These are phyloP conservation scores for Diutina siamensis DNA, from an alignment of 1,139 yeast genomes.

Conservation along the genomic window DNA sequence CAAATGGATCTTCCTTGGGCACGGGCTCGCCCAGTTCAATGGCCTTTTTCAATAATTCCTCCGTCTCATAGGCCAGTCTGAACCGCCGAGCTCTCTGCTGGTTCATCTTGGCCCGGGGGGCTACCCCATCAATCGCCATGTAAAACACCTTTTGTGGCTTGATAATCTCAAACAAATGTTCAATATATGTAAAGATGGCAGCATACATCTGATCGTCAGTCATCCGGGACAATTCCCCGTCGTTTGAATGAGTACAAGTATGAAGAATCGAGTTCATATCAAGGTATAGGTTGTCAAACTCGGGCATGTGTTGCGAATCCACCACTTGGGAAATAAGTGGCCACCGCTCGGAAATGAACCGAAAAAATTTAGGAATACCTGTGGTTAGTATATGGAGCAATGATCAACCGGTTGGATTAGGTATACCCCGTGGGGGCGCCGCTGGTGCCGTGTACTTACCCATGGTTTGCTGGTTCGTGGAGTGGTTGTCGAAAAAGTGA, in stretches of 20 bases:
- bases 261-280: constrained; percentile 98
- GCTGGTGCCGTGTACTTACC: no score
- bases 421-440: no score
- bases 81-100: constrained; percentile 95
- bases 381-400: neutral
- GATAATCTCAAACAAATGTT: constrained; percentile 83
- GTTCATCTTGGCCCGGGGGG: constrained; percentile 98
- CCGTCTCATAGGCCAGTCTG: constrained; percentile 71
- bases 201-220: constrained; percentile 93
- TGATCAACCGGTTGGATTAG: no score
- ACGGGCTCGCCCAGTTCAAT: constrained; percentile 3
- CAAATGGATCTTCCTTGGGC: constrained; percentile 17
- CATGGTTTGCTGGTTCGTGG: no score
- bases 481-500: no score
- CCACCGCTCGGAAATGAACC: constrained; percentile 98
- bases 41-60: constrained; percentile 3
- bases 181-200: constrained; percentile 82
- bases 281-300: constrained; percentile 76
- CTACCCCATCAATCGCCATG: constrained; percentile 98
- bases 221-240: constrained; percentile 84
- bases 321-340: constrained; percentile 53
- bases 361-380: constrained; percentile 95
- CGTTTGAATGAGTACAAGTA: constrained; percentile 89
- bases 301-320: constrained; percentile 90
- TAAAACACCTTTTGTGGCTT: constrained; percentile 84